These are phyloP conservation scores for Willaertia magna DNA, from an alignment of 208 protist species.

Conservation along the genomic window DNA sequence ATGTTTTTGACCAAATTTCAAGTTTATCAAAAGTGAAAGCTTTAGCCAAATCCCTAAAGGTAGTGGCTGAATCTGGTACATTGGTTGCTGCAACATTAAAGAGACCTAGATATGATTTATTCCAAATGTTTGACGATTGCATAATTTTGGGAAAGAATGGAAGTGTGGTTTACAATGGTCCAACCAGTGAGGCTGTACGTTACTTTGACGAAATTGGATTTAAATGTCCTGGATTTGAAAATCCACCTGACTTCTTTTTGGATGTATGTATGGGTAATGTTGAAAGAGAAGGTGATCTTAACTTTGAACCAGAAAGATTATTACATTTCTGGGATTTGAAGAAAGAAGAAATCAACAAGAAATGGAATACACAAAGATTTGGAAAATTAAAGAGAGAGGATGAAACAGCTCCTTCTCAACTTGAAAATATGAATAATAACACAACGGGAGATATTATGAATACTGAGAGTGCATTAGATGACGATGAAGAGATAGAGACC, in stretches of 20 bases:
- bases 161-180: conserved; percentile 1
- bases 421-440: neutral
- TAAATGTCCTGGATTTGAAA: neutral
- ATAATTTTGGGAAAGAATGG: conserved; percentile 14
- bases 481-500: neutral
- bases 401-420: neutral
- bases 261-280: conserved; percentile 7
- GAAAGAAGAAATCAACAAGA: neutral
- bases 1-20: conserved; percentile 11
- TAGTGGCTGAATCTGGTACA: neutral
- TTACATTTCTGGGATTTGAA: neutral
- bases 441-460: neutral
- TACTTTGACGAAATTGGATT: conserved; percentile 21
- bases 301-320: neutral
- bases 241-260: conserved; percentile 12
- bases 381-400: neutral
- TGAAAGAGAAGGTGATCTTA: neutral
- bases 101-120: conserved; percentile 20
- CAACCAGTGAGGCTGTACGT: neutral
- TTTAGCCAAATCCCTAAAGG: neutral
- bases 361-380: neutral
- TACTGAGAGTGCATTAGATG: neutral
- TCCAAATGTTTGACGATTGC: conserved; percentile 11
- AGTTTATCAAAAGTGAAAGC: neutral
- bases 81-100: conserved; percentile 8